Base-by-base conservation (phyloP, 2,329 filamentous ascomycete genomes). In the Akanthomyces dipterigenus region DNA sequence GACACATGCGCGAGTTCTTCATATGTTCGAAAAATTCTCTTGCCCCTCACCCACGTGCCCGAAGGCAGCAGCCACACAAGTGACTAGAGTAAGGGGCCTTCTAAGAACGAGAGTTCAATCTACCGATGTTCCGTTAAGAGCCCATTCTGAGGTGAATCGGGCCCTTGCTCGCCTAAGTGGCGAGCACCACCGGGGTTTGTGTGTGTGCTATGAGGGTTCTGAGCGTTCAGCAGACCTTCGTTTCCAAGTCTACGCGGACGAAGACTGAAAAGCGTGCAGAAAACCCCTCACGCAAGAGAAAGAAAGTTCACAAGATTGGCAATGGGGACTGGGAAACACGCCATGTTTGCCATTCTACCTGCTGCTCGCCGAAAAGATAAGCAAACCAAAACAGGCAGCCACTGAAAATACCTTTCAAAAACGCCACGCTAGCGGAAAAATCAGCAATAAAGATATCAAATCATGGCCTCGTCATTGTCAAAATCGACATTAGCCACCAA, bases 101-200 rank as follows among this genome's bases (percentile, higher is more conserved):
- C 75, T 76, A 70, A 69, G 68, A 58, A 68, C 74, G 71, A 74
- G 60, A 34, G 57, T 69, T 74, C 67, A 42, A 77, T 89, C 80
- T 91, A 72, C 88, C 88, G 90, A 88, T 86, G 88, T 85, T 91
- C 88, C 88, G 88, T 91, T 90, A 88, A 88, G 87, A 80, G 81
- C 82, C 80, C 77, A 81, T 84, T 83, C 84, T 88, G 80, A 78
- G 82, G 72, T 82, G 79, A 86, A 83, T 80, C 77, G 77, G 83
- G 85, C 79, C 82, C 88, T 83, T 88, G 88, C 88, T 83, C 81
- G 82, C 88, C 83, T 80, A 83, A 82, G 70, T 43, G 85, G 85
- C 82, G 36, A 86, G 87, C 88, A 89, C 86, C 88, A 84, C 80
- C 89, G 88, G 88, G 77, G 36, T 18, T 16, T 38, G 14, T 48